Base-by-base conservation (phyloP, 2,329 filamentous ascomycete species). In the Aureobasidium namibiae region DNA sequence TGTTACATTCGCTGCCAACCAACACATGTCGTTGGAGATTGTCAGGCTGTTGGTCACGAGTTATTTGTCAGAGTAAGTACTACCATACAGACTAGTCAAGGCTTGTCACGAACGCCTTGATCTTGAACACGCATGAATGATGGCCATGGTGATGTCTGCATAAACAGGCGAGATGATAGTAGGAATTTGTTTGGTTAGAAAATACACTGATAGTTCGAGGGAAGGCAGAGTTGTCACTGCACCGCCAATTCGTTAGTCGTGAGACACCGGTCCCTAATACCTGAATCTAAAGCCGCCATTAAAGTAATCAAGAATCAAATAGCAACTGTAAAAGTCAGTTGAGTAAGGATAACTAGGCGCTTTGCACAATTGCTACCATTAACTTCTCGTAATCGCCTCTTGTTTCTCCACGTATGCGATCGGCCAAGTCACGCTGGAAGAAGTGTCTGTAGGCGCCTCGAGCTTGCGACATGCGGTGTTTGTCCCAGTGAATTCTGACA, bases 401-500 rank as follows among this genome's bases (percentile, higher is more conserved):
- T 5, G 90, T 95, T 78, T 97, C 92, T 2, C 86, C 84, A 69
- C 82, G 83, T 67, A 97, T 88, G 49, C 90, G 80, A 59, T 78
- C 78, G 11, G 82, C 79, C 59, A 97, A 74, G 63, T 85, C 85
- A 67, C 76, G 83, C 65, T 82, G 80, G 73, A 87, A 95, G 48
- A 81, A 80, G 66, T 87, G 82, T 67, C 85, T 78, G 73, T 91
- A 97, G 10, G 89, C 90, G 0, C 78, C 81, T 74, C 89, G 91
- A 60, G 95, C 87, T 65, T 89, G 87, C 53, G 84, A 82, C 78
- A 95, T 79, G 65, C 88, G 83, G 58, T 78, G 79, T 38, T 80
- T 80, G 69, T 96, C 84, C 92, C 92, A 97, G 73, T 97, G 92
- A 50, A 83, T 80, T 23, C 89, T 81, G 1, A 96, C 83, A 4